A percentile compares a stretch with the other conserved stretches of the same genome.
phyloP scores from a whole-genome alignment of 177 flowering plant species.

The Vitis hybrid region DNA sequence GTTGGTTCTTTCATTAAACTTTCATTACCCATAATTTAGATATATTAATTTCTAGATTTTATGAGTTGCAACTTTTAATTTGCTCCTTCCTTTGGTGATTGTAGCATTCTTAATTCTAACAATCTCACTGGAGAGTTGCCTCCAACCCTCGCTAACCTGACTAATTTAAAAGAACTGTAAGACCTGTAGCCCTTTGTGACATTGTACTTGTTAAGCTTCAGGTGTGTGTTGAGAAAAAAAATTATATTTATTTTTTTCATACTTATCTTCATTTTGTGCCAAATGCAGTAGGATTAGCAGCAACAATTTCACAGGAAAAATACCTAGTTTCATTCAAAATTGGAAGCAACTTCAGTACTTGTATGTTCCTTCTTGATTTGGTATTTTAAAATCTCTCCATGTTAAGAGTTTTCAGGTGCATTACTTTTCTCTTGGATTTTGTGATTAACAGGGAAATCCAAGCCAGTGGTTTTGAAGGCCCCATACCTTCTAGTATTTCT shows the following conservation, averaged over 20 bases:
- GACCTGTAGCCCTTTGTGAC: neutral
- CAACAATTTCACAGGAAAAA: constrained; percentile 33
- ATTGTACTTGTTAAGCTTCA: too few relatives aligned
- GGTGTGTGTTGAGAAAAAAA: too few relatives aligned
- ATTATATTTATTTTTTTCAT: neutral
- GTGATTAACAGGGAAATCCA: constrained; percentile 27
- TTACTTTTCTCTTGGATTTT: neutral
- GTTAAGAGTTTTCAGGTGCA: neutral
- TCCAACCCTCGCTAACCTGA: constrained; percentile 20
- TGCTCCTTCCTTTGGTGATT: neutral
- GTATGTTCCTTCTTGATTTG: constrained; percentile 17
- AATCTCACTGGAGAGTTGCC: constrained; percentile 35
- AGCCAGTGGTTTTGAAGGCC: constrained; percentile 37
- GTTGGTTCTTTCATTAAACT: constrained; percentile 7
- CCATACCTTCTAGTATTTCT: constrained; percentile 34
- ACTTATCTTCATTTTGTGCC: neutral
- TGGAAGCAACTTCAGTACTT: constrained; percentile 27
- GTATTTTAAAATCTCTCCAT: neutral
- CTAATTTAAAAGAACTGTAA: constrained; percentile 32
- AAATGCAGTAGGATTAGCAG: constrained; percentile 32
- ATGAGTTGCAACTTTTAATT: neutral
- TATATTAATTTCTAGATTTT: neutral
- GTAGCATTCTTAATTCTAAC: constrained; percentile 23
- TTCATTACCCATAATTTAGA: neutral
- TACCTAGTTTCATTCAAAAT: constrained; percentile 30